Conservation (phyloP, 2,329 filamentous ascomycete genomes). For the Colletotrichum spinosum region DNA sequence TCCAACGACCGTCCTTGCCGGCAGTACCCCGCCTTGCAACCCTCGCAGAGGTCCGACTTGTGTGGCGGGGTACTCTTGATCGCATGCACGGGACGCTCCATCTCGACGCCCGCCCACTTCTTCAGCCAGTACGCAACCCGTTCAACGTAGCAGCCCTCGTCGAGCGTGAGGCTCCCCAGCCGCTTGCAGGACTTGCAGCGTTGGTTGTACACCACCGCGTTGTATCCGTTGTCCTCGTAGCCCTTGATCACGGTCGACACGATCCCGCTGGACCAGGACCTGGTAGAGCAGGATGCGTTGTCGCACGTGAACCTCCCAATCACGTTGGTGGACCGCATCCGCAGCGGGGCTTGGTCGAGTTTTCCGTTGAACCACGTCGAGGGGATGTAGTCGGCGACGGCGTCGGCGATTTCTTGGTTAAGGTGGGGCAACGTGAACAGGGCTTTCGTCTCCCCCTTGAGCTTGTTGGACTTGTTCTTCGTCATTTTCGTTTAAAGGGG, state of each 20-base stretch:
- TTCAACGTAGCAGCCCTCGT: conserved; percentile 48
- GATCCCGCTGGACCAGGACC: conserved; percentile 47
- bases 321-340: conserved; percentile 43
- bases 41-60: conserved; percentile 46
- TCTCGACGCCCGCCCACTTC: conserved; percentile 47
- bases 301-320: conserved; percentile 49
- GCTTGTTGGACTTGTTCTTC: background rate
- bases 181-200: conserved; percentile 46
- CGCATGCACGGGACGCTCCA: conserved; percentile 29
- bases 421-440: conserved; percentile 6
- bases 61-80: conserved; percentile 40
- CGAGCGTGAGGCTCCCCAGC: conserved; percentile 43
- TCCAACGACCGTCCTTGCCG: background rate
- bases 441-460: background rate
- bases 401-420: conserved; percentile 24
- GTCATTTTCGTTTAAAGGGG: background rate
- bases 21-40: conserved; percentile 50
- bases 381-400: conserved; percentile 19
- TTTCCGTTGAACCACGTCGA: conserved; percentile 42
- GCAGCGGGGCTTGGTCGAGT: conserved; percentile 31
- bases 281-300: conserved; percentile 40
- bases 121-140: conserved; percentile 51
- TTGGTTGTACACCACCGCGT: conserved; percentile 52
- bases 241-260: conserved; percentile 49
- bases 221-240: conserved; percentile 46